phyloP scores from a whole-genome alignment of 352 stramenopile genomes.

The Phytophthora quininea region DNA sequence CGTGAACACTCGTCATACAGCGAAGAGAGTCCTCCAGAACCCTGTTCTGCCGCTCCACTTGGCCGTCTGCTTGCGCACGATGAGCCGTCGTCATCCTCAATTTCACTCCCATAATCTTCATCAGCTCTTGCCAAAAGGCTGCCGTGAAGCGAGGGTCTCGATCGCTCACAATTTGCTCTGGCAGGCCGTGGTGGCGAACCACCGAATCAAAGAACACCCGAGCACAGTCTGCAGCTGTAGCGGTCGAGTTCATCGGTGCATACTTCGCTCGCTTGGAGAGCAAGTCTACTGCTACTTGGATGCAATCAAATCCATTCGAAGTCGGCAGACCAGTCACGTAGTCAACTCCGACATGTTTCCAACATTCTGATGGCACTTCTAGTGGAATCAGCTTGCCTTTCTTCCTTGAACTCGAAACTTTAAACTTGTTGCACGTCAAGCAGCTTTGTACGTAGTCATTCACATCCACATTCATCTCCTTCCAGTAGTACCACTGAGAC shows the following conservation, averaged over 20 bases:
- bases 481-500: slow-evolving; percentile 5
- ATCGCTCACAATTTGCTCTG: slow-evolving; percentile 7
- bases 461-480: not conserved
- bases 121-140: slow-evolving; percentile 8
- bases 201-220: slow-evolving; percentile 2
- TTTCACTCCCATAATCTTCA: slow-evolving; percentile 10
- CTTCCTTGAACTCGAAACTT: slow-evolving; percentile 2
- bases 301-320: slow-evolving; percentile 3
- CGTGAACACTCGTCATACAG: not conserved
- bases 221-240: slow-evolving; percentile 1
- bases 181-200: slow-evolving; percentile 8
- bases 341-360: not conserved
- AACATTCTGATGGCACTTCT: slow-evolving; percentile 6
- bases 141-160: slow-evolving; percentile 8
- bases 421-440: not conserved
- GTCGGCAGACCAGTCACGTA: slow-evolving; percentile 11
- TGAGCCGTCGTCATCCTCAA: slow-evolving; percentile 4
- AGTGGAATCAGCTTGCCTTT: slow-evolving; percentile 6
- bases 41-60: not conserved
- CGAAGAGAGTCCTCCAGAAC: not conserved
- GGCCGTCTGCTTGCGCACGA: slow-evolving; percentile 5
- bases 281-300: slow-evolving; percentile 1
- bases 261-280: slow-evolving; percentile 10
- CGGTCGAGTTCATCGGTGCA: not conserved
- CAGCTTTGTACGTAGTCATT: slow-evolving; percentile 8